Evolutionary conservation across 495 filamentous ascomycete genomes (phyloP).

Genomic region (Lophium mytilinum): DNA sequence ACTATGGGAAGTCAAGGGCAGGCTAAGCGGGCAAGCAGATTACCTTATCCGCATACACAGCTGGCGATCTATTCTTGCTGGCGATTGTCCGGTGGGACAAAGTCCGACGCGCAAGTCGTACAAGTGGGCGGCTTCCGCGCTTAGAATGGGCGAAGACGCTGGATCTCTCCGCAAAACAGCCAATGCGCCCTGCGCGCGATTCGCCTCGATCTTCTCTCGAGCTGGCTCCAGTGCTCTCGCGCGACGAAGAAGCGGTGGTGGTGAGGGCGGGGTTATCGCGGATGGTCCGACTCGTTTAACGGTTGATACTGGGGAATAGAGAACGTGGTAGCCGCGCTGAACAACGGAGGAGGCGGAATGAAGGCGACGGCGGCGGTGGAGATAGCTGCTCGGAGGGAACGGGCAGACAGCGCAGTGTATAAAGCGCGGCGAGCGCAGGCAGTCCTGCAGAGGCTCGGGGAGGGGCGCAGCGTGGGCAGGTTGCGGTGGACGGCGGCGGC

Average conservation of each 20-base stretch:
- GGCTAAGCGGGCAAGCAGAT: too few species aligned
- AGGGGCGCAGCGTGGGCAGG: conserved; percentile 1
- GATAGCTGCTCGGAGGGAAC: background rate
- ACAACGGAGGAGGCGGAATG: background rate
- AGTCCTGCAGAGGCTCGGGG: background rate
- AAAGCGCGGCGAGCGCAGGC: background rate
- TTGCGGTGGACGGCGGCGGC: conserved; percentile 1
- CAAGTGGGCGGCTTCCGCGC: conserved; percentile 17
- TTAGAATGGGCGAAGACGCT: conserved; percentile 1
- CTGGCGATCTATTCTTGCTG: background rate
- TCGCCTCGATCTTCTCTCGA: too few species aligned
- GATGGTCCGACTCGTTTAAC: conserved; percentile 1
- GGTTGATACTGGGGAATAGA: background rate
- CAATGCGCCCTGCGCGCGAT: too few species aligned
- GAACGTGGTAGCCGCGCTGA: background rate
- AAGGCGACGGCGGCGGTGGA: background rate
- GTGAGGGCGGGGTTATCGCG: background rate
- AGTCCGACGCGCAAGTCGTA: background rate
- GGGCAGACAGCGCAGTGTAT: background rate
- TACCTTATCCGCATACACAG: too few species aligned
- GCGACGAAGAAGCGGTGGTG: background rate
- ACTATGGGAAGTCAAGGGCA: too few species aligned
- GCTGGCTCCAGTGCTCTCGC: background rate
- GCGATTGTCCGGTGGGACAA: background rate
- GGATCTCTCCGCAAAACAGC: background rate